Evolutionary conservation across 805 yeast species (phyloP).

Genomic region (Pichia kluyveri): DNA sequence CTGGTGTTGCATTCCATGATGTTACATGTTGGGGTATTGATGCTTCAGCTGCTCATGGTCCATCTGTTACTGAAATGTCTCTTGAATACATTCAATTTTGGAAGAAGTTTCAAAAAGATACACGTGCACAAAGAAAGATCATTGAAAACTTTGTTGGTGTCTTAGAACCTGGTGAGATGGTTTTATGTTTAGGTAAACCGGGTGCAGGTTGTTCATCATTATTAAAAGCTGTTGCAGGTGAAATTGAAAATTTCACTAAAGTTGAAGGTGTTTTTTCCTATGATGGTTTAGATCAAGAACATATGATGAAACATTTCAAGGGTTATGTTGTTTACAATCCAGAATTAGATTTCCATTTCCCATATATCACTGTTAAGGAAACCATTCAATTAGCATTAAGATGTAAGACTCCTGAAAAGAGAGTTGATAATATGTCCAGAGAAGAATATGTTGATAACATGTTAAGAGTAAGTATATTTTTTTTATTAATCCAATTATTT

Average conservation of each 20-base stretch:
- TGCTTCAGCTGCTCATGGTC: conserved; percentile 41
- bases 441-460: conserved; percentile 31
- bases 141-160: conserved; percentile 16
- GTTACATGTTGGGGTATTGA: conserved; percentile 39
- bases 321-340: conserved; percentile 46
- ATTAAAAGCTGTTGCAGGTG: conserved; percentile 38
- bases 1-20: conserved; percentile 39
- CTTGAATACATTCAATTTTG: conserved; percentile 24
- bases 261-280: conserved; percentile 34
- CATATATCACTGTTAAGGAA: conserved; percentile 45
- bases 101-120: conserved; percentile 23
- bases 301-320: conserved; percentile 38
- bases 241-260: conserved; percentile 29
- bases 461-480: conserved; percentile 29
- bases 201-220: conserved; percentile 60
- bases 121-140: conserved; percentile 23
- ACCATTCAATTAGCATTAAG: conserved; percentile 48
- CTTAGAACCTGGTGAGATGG: conserved; percentile 43
- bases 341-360: conserved; percentile 50
- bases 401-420: conserved; percentile 51
- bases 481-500: not conserved
- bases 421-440: conserved; percentile 25
- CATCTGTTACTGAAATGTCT: conserved; percentile 33
- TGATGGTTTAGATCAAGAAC: conserved; percentile 39
- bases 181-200: conserved; percentile 46